These are phyloP conservation scores for Cutaneotrichosporon cavernicola DNA, from an alignment of 1,284 basidiomycete species.

Conservation along the genomic window DNA sequence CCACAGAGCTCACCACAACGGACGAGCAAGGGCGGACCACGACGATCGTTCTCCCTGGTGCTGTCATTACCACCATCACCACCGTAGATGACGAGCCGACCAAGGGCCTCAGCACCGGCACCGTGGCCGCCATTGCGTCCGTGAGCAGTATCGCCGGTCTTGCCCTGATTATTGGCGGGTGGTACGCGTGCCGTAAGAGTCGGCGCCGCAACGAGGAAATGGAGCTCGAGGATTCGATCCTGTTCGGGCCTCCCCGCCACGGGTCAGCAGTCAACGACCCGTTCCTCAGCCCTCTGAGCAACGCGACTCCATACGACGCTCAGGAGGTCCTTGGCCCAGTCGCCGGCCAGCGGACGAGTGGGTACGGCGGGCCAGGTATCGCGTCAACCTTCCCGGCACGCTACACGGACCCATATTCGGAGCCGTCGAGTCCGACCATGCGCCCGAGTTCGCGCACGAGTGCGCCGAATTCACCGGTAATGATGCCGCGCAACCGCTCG, in stretches of 20 bases:
- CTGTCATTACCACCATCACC: neutral
- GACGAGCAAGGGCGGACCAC: neutral
- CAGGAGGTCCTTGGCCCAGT: neutral
- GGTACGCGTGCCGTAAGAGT: slow-evolving; percentile 4
- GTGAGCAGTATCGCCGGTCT: neutral
- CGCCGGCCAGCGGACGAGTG: neutral
- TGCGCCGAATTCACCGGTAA: neutral
- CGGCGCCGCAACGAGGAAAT: neutral
- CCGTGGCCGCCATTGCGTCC: neutral
- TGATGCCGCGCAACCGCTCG: neutral
- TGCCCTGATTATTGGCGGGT: neutral
- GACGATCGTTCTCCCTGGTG: neutral
- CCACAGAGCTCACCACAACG: neutral
- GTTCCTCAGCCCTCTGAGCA: neutral
- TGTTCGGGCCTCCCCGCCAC: neutral
- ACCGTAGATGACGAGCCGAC: neutral
- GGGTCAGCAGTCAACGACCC: neutral
- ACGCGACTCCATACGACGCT: neutral
- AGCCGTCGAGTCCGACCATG: neutral
- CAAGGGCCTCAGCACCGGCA: neutral
- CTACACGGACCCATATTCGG: neutral
- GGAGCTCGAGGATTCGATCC: slow-evolving; percentile 5
- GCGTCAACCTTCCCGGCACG: slow-evolving; percentile 2
- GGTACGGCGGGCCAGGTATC: neutral
- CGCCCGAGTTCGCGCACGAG: neutral